Evolutionary conservation across 2,329 filamentous ascomycete species (phyloP).

Genomic region (Cordyceps cicadae): DNA sequence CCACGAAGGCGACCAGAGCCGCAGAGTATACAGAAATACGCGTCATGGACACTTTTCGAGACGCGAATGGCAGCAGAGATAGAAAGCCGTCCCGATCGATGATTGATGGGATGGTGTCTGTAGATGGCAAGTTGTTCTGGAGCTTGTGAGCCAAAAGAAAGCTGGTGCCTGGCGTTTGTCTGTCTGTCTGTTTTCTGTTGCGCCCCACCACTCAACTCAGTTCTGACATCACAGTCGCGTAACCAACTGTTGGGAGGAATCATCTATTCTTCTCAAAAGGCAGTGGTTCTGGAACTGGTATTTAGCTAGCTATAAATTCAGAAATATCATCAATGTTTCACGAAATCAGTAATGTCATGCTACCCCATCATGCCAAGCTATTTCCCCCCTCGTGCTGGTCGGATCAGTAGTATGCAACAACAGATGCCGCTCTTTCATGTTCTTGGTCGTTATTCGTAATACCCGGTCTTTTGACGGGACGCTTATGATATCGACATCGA

Average conservation of each 20-base stretch:
- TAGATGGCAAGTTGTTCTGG: neutral
- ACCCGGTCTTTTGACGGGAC: too few relatives aligned
- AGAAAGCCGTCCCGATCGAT: neutral
- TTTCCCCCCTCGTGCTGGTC: too few relatives aligned
- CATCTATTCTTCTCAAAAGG: too few relatives aligned
- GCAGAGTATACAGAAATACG: slow-evolving; percentile 34
- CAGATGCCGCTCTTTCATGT: neutral
- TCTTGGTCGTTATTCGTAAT: neutral
- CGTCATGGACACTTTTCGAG: slow-evolving; percentile 28
- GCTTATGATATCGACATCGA: neutral
- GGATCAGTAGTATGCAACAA: too few relatives aligned
- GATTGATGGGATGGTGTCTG: neutral
- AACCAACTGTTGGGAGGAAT: too few relatives aligned
- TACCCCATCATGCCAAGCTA: too few relatives aligned
- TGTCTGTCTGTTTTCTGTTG: too few relatives aligned
- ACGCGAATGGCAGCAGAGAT: neutral
- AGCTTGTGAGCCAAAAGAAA: too few relatives aligned
- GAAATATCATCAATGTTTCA: neutral
- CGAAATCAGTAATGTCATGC: neutral
- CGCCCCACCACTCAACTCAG: too few relatives aligned
- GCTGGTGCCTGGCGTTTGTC: slow-evolving; percentile 6
- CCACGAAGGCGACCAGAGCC: slow-evolving; percentile 34
- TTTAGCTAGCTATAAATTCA: neutral
- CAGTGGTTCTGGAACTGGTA: neutral
- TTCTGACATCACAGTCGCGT: neutral